Evolutionary conservation across 2,329 filamentous ascomycete genomes (phyloP), one percentile per base, ranked within the genome.

Genomic region (Xylaria sp.): DNA sequence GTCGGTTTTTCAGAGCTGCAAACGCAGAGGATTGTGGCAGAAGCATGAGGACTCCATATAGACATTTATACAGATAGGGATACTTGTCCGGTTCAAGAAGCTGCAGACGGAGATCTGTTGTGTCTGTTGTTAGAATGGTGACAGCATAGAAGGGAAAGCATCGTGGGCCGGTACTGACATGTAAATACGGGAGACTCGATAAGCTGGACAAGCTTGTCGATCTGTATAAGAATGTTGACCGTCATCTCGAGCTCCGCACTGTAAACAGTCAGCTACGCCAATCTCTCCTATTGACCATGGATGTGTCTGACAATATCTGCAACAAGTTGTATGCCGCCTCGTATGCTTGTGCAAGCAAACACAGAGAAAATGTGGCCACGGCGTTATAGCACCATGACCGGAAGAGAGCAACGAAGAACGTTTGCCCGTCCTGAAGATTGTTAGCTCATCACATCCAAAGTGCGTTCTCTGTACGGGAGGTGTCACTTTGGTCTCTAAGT

Each of bases 371-470:
- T 0, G 94, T 97, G 6, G 94, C 93, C 4, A 99, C 95, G 2
- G 94, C 92, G 70, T 99, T 99, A 73, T 97, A 94, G 72, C 94
- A 99, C 94, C 94, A 99, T 3, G 93, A 96, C 59, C 91, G 86
- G 76, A 99, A 99, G 2, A 99, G 79, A 1, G 92, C 86, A 11
- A 97, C 91, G 69, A 99, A 99, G 72, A 99, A 92, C 2, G 89
- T 89, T 78, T 99, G 94, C 0, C 93, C 94, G 65, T 99, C 95
- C 87, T 90, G 63, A 54, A 55, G 50, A n/a, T 23, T 60, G 61
- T 65, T 65, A 58, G 57, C 47, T 52, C 16, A 10, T 44, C 34
- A 37, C n/a, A 49, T 13, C 4, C 7, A 55, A 44, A n/a, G 23
- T 30, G 13, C 9, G 2, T 35, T 5, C 19, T 55, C 19, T 18